These are phyloP conservation scores for Naganishia antarctica DNA, from an alignment of 768 basidiomycete genomes.

Conservation along the genomic window DNA sequence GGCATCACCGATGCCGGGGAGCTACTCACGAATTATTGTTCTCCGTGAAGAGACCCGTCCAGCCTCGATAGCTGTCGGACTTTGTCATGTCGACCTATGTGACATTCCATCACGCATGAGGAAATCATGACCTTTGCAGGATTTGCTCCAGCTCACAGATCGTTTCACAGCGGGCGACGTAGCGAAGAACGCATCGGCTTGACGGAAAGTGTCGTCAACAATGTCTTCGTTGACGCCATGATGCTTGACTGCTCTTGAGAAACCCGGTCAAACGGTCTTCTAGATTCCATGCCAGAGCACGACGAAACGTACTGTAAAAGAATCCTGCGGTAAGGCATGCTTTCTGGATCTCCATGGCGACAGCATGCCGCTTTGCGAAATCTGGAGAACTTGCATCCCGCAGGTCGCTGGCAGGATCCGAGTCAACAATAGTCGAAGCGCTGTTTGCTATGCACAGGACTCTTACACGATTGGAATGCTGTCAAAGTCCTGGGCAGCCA, in stretches of 20 bases:
- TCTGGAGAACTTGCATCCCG: slow-evolving; percentile 23
- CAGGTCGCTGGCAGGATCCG: slow-evolving; percentile 13
- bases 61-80: slow-evolving; percentile 73
- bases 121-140: too few relatives aligned
- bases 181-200: slow-evolving; percentile 59
- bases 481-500: slow-evolving; percentile 28
- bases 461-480: slow-evolving; percentile 34
- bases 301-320: slow-evolving; percentile 60
- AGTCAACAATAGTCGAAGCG: too few relatives aligned
- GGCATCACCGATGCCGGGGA: too few relatives aligned
- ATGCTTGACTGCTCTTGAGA: slow-evolving; percentile 58
- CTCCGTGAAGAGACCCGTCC: slow-evolving; percentile 53
- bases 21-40: slow-evolving; percentile 33
- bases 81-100: slow-evolving; percentile 66
- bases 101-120: too few relatives aligned
- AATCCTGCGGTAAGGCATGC: slow-evolving; percentile 75
- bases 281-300: too few relatives aligned
- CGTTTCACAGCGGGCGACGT: not conserved
- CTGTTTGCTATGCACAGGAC: not conserved
- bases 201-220: slow-evolving; percentile 52
- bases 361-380: slow-evolving; percentile 25
- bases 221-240: slow-evolving; percentile 62
- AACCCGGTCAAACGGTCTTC: too few relatives aligned
- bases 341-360: slow-evolving; percentile 64
- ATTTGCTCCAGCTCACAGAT: slow-evolving; percentile 2